These are phyloP conservation scores for Singerocomus rubriflavus DNA, from an alignment of 1,284 basidiomycete genomes.

Conservation along the genomic window DNA sequence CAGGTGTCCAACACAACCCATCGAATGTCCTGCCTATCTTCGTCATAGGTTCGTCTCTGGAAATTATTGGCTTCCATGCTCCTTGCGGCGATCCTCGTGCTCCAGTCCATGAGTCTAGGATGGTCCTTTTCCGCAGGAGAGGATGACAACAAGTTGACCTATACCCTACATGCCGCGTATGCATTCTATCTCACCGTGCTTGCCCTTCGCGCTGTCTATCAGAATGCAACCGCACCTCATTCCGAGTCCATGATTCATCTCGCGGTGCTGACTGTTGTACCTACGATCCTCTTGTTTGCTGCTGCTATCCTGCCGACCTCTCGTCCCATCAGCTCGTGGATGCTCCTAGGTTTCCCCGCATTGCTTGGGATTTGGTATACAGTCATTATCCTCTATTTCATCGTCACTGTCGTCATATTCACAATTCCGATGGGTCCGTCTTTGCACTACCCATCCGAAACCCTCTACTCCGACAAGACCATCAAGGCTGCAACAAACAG, in stretches of 20 bases:
- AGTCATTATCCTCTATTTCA: constrained; percentile 31
- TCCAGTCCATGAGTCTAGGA: constrained; percentile 54
- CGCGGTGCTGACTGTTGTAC: constrained; percentile 52
- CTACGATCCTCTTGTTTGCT: constrained; percentile 47
- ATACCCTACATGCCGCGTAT: constrained; percentile 51
- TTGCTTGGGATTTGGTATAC: constrained; percentile 20
- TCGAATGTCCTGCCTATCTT: constrained; percentile 1
- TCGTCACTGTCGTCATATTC: constrained; percentile 41
- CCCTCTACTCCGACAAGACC: constrained; percentile 73
- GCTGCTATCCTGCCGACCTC: constrained; percentile 54
- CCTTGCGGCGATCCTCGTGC: constrained; percentile 43
- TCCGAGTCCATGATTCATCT: constrained; percentile 66
- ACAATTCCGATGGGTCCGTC: constrained; percentile 70
- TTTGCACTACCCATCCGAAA: constrained; percentile 66
- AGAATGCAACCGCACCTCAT: constrained; percentile 50
- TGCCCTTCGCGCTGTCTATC: constrained; percentile 50
- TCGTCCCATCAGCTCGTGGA: constrained; percentile 12
- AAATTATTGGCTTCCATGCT: constrained; percentile 52
- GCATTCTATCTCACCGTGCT: constrained; percentile 62
- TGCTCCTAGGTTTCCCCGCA: constrained; percentile 8
- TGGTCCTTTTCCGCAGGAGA: constrained; percentile 45
- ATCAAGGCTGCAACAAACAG: constrained; percentile 52
- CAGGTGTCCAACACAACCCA: constrained; percentile 33
- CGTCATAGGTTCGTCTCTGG: constrained; percentile 48
- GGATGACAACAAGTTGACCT: constrained; percentile 35